Conservation (phyloP, 306 rosid species). For the Glycyrrhiza uralensis region DNA sequence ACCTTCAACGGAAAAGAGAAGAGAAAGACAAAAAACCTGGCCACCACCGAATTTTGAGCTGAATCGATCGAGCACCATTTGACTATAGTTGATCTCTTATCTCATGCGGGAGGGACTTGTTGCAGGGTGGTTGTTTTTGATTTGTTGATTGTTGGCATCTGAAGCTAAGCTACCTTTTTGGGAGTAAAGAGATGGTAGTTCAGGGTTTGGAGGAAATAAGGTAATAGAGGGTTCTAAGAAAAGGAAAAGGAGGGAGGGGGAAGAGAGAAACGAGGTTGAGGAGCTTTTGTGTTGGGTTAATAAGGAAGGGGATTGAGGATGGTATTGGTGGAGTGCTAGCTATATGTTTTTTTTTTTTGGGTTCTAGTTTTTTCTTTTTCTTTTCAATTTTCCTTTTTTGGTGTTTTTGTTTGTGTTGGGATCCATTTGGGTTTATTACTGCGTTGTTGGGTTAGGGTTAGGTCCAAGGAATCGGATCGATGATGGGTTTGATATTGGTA, state of each 20-base stretch:
- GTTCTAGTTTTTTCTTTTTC: too few species aligned
- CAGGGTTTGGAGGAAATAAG: constrained; percentile 55
- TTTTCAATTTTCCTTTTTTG: neutral
- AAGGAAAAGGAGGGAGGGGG: neutral
- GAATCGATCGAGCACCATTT: constrained; percentile 31
- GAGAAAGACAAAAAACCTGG: neutral
- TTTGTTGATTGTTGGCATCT: neutral
- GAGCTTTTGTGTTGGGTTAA: constrained; percentile 36
- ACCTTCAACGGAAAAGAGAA: constrained; percentile 21
- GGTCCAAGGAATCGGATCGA: constrained; percentile 67
- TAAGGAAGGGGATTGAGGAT: constrained; percentile 12
- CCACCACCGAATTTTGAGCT: constrained; percentile 38
- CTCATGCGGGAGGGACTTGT: constrained; percentile 14
- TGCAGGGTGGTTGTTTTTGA: constrained; percentile 3
- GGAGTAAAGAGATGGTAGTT: constrained; percentile 31
- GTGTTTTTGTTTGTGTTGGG: neutral
- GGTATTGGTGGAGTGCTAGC: neutral
- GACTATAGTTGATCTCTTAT: neutral
- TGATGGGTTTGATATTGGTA: constrained; percentile 58
- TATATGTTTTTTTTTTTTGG: neutral
- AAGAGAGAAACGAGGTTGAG: constrained; percentile 29
- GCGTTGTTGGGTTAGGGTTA: constrained; percentile 71
- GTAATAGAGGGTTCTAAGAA: constrained; percentile 26
- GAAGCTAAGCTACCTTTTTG: constrained; percentile 19
- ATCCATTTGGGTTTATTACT: constrained; percentile 28